Conservation (phyloP, 345 rosid species). For the Ceriops zippeliana region DNA sequence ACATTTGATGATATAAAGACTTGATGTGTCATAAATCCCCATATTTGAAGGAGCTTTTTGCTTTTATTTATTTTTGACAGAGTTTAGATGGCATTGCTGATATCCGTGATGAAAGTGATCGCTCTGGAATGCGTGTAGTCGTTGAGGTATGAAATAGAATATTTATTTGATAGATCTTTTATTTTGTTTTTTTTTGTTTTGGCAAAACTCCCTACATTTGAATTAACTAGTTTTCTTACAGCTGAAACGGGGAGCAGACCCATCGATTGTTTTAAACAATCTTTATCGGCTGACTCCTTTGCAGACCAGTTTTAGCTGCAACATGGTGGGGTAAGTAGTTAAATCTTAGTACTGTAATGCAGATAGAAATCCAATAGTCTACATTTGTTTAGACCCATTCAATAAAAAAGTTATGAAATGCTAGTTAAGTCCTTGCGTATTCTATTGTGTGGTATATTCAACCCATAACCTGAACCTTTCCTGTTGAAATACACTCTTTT, state of each 20-base stretch:
- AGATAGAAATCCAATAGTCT: neutral
- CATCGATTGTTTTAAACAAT: conserved; percentile 73
- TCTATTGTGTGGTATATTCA: neutral
- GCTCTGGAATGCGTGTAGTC: conserved; percentile 89
- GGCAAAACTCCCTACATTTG: neutral
- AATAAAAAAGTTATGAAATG: neutral
- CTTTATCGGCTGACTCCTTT: conserved; percentile 88
- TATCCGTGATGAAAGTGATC: conserved; percentile 97
- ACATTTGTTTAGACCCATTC: neutral
- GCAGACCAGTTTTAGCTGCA: conserved; percentile 94
- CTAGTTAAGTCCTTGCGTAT: neutral
- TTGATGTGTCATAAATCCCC: neutral
- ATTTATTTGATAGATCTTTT: conserved; percentile 1
- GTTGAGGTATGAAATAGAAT: conserved; percentile 58
- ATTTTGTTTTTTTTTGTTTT: conserved; percentile 7
- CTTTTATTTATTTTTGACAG: conserved; percentile 34
- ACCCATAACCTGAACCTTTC: too few relatives aligned
- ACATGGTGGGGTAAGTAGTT: conserved; percentile 85
- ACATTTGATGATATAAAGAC: neutral
- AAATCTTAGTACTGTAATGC: neutral
- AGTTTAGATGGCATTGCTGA: conserved; percentile 86
- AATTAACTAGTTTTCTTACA: conserved; percentile 19
- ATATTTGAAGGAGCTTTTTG: neutral
- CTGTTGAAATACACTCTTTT: too few relatives aligned
- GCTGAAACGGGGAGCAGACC: conserved; percentile 89